Conservation (phyloP, 495 filamentous ascomycete genomes). For the Xeromyces bisporus region DNA sequence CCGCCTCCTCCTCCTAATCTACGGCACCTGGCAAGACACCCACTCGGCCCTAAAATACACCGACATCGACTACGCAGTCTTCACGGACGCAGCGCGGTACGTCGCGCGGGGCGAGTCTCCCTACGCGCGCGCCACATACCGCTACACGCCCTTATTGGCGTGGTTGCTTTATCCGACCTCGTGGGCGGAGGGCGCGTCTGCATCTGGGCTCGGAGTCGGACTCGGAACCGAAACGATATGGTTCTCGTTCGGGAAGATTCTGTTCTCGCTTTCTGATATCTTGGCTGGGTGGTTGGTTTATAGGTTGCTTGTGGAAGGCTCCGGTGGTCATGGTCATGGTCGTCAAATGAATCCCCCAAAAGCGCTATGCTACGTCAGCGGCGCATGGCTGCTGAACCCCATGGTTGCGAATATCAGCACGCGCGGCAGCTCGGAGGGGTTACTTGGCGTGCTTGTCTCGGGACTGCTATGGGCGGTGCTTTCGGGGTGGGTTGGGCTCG, state of each 20-base stretch:
- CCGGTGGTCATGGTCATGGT: slow-evolving; percentile 1
- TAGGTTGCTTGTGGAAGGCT: slow-evolving; percentile 32
- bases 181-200: no score
- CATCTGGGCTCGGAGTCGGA: slow-evolving; percentile 18
- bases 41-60: slow-evolving; percentile 89
- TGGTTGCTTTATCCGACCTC: slow-evolving; percentile 79
- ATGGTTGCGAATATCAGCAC: slow-evolving; percentile 97
- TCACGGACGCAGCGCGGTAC: slow-evolving; percentile 88
- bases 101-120: slow-evolving; percentile 48
- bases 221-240: no score
- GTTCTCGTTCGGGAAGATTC: slow-evolving; percentile 75
- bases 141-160: slow-evolving; percentile 85
- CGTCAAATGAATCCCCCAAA: slow-evolving; percentile 26
- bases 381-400: slow-evolving; percentile 91
- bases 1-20: slow-evolving; percentile 57
- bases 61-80: slow-evolving; percentile 96
- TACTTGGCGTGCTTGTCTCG: slow-evolving; percentile 69
- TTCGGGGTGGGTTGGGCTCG: slow-evolving; percentile 37
- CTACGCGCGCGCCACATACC: slow-evolving; percentile 82
- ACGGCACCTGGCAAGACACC: slow-evolving; percentile 82
- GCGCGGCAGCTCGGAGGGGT: slow-evolving; percentile 78
- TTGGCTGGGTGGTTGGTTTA: slow-evolving; percentile 75
- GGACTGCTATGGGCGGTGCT: slow-evolving; percentile 68
- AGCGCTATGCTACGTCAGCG: slow-evolving; percentile 57
- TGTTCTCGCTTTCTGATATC: slow-evolving; percentile 73